Base-by-base conservation (phyloP, 495 filamentous ascomycete genomes). In the Penicillium atrosanguineum region DNA sequence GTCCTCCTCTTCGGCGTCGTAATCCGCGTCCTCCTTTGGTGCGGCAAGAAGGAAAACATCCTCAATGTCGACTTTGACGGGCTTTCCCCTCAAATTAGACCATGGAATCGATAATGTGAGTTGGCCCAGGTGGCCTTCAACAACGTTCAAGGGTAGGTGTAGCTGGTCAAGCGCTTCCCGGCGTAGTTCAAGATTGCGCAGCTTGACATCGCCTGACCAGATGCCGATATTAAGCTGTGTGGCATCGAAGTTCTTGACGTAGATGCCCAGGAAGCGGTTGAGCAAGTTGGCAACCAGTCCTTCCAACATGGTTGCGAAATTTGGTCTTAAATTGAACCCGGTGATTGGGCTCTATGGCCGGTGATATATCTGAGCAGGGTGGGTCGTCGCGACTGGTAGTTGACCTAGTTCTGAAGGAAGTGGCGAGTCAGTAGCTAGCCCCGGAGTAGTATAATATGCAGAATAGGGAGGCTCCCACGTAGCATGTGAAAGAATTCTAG, bases 181-280 rank as follows among this genome's bases (percentile, higher is more conserved):
- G 49, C 91, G 89, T 28, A 98, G 81, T 71, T 98, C 90, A 37
- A 98, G 86, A 56, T 97, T 86, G 34, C 85, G 85, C 25, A 98
- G 80, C 71, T 91, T 92, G 64, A 97, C 93, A 74, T 98, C 93
- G 49, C 95, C 95, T 7, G 88, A 93, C 94, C 93, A 98, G 58
- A 97, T 97, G 50, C 94, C 94, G 51, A 97, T 90, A 65, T 97
- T 97, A 44, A 98, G 81, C 76, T 98, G 94, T 59, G 86, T 89
- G 18, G 92, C 87, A 69, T 98, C 93, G 66, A 98, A 97, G 70
- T 98, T 98, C 79, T 94, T 91, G 68, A 98, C 91, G 75, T 97
- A 97, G 85, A 97, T 96, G 76, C 95, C 95, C 83, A 98, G 73
- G 74, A 97, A 96, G 73, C 95, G 89, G 75, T 98, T 98, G 63